A percentile compares a stretch with the other conserved stretches of the same genome.
phyloP scores from a whole-genome alignment of 2,329 filamentous ascomycete species.

The Meredithiella fracta region DNA sequence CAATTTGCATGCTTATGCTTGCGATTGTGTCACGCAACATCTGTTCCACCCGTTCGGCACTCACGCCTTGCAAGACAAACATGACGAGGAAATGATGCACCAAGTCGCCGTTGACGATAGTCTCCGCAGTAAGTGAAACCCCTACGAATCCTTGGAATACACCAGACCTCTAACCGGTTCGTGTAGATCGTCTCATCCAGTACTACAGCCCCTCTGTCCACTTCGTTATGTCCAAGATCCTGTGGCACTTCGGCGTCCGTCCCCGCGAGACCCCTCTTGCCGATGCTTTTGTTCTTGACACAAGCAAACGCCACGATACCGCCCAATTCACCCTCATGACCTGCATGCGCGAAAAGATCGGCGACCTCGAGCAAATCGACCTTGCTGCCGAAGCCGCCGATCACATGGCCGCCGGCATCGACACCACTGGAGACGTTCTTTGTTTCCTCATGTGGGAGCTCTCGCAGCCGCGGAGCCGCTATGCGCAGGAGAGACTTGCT shows the following conservation, averaged over 20 bases:
- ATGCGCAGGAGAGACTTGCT: slow-evolving; percentile 35
- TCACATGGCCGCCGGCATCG: slow-evolving; percentile 56
- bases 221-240: slow-evolving; percentile 27
- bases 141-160: neutral
- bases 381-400: slow-evolving; percentile 53
- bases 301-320: slow-evolving; percentile 29
- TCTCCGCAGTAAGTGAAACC: slow-evolving; percentile 38
- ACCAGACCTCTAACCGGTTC: neutral
- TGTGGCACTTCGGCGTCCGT: slow-evolving; percentile 31
- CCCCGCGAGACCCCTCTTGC: slow-evolving; percentile 42
- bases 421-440: slow-evolving; percentile 52
- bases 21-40: slow-evolving; percentile 52
- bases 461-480: slow-evolving; percentile 38
- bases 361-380: slow-evolving; percentile 32
- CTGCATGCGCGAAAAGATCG: slow-evolving; percentile 36
- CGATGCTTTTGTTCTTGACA: slow-evolving; percentile 40
- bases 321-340: slow-evolving; percentile 41
- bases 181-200: slow-evolving; percentile 39
- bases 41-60: slow-evolving; percentile 52
- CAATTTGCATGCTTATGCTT: slow-evolving; percentile 47
- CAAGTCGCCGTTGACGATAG: slow-evolving; percentile 53
- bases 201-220: slow-evolving; percentile 40
- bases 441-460: slow-evolving; percentile 59
- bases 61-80: slow-evolving; percentile 35
- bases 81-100: slow-evolving; percentile 50